Evolutionary conservation across 2,329 filamentous ascomycete genomes (phyloP).

Genomic region (Nemania sp.): DNA sequence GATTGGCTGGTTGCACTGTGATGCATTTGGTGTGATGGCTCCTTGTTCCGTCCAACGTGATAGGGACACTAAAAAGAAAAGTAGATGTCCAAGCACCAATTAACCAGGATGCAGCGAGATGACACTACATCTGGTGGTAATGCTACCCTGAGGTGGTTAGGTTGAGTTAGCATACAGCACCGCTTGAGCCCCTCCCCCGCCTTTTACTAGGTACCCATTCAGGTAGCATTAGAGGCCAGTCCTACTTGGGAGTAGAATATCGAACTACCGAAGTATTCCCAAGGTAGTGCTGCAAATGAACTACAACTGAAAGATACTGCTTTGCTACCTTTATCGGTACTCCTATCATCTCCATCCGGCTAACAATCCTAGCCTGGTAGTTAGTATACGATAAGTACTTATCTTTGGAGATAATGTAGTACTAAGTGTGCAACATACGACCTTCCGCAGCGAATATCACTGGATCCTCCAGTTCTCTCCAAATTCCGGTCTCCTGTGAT

Average conservation of each 20-base stretch:
- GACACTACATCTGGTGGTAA: neutral
- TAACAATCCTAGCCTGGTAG: no score
- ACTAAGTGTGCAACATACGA: neutral
- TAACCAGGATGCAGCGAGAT: slow-evolving; percentile 8
- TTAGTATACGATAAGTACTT: no score
- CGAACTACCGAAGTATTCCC: neutral
- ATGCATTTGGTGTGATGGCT: slow-evolving; percentile 10
- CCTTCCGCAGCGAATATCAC: slow-evolving; percentile 5
- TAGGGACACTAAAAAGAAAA: slow-evolving; percentile 5
- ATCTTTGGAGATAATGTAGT: no score
- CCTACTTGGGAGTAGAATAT: no score
- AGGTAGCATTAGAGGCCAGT: no score
- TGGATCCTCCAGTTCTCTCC: neutral
- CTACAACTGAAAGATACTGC: no score
- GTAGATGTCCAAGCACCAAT: neutral
- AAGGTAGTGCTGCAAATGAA: no score
- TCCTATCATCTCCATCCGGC: no score
- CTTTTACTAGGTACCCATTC: neutral
- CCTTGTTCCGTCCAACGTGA: slow-evolving; percentile 6
- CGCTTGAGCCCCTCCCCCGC: neutral
- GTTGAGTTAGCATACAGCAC: neutral
- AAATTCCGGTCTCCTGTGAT: neutral
- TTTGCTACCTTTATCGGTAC: no score
- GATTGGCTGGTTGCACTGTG: slow-evolving; percentile 15
- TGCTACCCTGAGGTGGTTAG: neutral